These are phyloP conservation scores for Trichosanthes truncata DNA, from an alignment of 306 rosid genomes.

Conservation along the genomic window DNA sequence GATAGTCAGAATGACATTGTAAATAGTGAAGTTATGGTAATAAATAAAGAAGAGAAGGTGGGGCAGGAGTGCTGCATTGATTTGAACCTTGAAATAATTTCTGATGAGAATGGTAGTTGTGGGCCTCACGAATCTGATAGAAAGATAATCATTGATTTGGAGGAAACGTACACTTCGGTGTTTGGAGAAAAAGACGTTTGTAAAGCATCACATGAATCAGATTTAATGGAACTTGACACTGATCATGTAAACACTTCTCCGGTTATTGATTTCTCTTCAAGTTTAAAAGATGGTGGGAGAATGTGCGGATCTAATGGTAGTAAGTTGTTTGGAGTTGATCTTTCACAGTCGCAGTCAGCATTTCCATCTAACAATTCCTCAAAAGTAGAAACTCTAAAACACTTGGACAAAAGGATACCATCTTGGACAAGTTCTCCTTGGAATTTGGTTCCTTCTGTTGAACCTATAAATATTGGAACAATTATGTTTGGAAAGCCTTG, in stretches of 20 bases:
- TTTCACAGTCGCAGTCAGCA: conserved; percentile 17
- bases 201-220: conserved; percentile 17
- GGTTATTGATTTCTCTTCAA: conserved; percentile 20
- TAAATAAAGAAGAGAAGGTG: conserved; percentile 26
- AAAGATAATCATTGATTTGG: conserved; percentile 24
- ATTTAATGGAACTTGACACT: conserved; percentile 19
- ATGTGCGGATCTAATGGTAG: conserved; percentile 22
- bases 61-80: conserved; percentile 33
- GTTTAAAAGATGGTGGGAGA: conserved; percentile 21
- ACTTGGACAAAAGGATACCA: background rate
- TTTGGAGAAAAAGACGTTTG: conserved; percentile 13
- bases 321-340: conserved; percentile 40
- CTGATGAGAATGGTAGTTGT: conserved; percentile 33
- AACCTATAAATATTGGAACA: conserved; percentile 52
- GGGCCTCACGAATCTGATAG: conserved; percentile 19
- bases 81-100: conserved; percentile 39
- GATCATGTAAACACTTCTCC: conserved; percentile 11
- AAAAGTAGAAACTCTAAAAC: conserved; percentile 3
- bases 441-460: conserved; percentile 27
- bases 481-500: conserved; percentile 60
- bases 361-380: conserved; percentile 14
- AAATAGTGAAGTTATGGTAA: conserved; percentile 12
- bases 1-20: conserved; percentile 30
- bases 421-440: background rate
- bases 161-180: conserved; percentile 14